A percentile compares a stretch with the other conserved stretches of the same genome.
These are phyloP conservation scores for Nowakowskiella sp. DNA, from an alignment of 192 early-diverging fungal species.

Conservation along the genomic window DNA sequence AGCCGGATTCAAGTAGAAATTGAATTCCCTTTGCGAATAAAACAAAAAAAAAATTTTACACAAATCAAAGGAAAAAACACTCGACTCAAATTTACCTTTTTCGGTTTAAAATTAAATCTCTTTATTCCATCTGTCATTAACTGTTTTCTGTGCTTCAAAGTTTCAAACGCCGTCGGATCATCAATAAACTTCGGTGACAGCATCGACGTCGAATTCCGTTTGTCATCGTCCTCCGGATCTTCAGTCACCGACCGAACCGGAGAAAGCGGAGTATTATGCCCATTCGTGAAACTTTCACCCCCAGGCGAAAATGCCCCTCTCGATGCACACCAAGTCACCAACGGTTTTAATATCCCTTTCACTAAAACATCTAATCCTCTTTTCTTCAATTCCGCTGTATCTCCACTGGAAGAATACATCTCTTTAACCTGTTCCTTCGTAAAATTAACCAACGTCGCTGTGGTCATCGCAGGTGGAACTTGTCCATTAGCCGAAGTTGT, in stretches of 20 bases:
- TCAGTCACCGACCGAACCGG: too few species aligned
- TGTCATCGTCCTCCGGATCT: too few species aligned
- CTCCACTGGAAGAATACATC: constrained; percentile 42
- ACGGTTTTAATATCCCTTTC: constrained; percentile 36
- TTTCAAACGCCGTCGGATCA: constrained; percentile 79
- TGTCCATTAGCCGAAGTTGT: background rate
- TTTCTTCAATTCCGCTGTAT: constrained; percentile 41
- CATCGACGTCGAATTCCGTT: background rate
- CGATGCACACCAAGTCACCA: constrained; percentile 33
- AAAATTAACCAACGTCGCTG: constrained; percentile 34
- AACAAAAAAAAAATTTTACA: constrained; percentile 2
- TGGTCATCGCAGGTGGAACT: constrained; percentile 41
- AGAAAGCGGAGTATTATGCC: background rate
- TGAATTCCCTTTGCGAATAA: constrained; percentile 76
- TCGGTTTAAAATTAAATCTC: constrained; percentile 81
- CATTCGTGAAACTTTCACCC: too few species aligned
- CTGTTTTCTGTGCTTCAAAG: constrained; percentile 78
- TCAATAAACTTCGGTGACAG: constrained; percentile 35
- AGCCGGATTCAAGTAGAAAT: constrained; percentile 55
- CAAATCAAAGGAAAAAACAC: background rate
- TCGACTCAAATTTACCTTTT: constrained; percentile 56
- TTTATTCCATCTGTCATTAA: constrained; percentile 67
- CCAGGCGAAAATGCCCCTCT: constrained; percentile 4
- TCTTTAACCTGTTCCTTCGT: constrained; percentile 50
- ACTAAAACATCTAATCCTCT: constrained; percentile 46